Percentiles rank a stretch among this genome's conserved stretches.
These are phyloP conservation scores for Wickerhamomyces chambardii DNA, from an alignment of 805 yeast genomes.

Conservation along the genomic window DNA sequence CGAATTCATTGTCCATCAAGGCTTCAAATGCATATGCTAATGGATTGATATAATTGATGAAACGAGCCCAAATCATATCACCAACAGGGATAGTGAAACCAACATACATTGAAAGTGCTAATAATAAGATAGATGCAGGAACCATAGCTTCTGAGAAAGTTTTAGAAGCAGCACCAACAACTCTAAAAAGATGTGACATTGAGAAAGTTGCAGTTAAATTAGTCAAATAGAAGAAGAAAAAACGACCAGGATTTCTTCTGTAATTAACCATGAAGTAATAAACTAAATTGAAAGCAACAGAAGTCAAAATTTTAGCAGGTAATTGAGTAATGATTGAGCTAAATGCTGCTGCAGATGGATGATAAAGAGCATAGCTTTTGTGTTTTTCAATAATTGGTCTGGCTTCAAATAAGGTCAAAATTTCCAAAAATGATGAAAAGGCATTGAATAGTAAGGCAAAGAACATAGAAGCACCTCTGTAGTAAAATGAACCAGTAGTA, in stretches of 20 bases:
- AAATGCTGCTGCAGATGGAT: slow-evolving; percentile 56
- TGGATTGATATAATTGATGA: slow-evolving; percentile 36
- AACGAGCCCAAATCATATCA: slow-evolving; percentile 35
- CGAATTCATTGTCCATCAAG: slow-evolving; percentile 34
- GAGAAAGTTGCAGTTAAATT: slow-evolving; percentile 33
- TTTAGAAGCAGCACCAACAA: slow-evolving; percentile 29
- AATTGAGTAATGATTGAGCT: slow-evolving; percentile 53
- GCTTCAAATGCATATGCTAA: slow-evolving; percentile 34
- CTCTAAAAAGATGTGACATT: slow-evolving; percentile 45
- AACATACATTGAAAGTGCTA: slow-evolving; percentile 28
- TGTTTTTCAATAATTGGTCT: slow-evolving; percentile 55
- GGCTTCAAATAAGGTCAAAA: slow-evolving; percentile 41
- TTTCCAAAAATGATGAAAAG: slow-evolving; percentile 43
- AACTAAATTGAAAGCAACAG: slow-evolving; percentile 36
- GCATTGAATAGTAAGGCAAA: slow-evolving; percentile 54
- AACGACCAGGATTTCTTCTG: slow-evolving; percentile 42
- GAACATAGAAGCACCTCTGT: slow-evolving; percentile 51
- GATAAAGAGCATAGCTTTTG: slow-evolving; percentile 46
- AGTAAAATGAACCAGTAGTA: slow-evolving; percentile 35
- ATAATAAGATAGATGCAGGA: slow-evolving; percentile 30
- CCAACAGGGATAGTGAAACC: slow-evolving; percentile 35
- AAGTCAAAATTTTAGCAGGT: slow-evolving; percentile 36
- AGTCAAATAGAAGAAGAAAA: slow-evolving; percentile 42
- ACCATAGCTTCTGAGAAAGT: slow-evolving; percentile 33
- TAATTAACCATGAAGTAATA: slow-evolving; percentile 47